phyloP scores from a whole-genome alignment of 1,284 basidiomycete genomes.

The Coniophora puteana region DNA sequence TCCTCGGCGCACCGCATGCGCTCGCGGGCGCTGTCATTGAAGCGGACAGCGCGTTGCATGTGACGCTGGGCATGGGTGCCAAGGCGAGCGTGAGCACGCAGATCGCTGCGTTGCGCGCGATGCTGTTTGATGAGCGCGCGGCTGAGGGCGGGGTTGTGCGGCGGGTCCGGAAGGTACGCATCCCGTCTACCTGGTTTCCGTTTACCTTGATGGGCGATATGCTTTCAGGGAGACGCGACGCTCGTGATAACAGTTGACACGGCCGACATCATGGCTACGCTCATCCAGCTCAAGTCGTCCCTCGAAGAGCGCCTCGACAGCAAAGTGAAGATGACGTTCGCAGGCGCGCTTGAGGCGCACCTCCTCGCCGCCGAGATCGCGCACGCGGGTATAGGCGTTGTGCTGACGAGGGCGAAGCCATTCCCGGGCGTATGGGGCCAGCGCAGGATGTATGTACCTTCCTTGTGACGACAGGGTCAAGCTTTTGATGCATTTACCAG shows the following conservation, averaged over 20 bases:
- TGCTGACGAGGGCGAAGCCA: slow-evolving; percentile 52
- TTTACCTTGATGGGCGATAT: not conserved
- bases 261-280: slow-evolving; percentile 75
- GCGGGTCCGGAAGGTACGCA: slow-evolving; percentile 59
- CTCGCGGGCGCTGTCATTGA: slow-evolving; percentile 71
- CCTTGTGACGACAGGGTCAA: no score
- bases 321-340: slow-evolving; percentile 59
- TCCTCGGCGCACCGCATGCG: slow-evolving; percentile 56
- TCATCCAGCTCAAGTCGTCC: slow-evolving; percentile 72
- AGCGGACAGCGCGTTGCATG: slow-evolving; percentile 68
- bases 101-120: slow-evolving; percentile 61
- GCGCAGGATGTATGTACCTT: slow-evolving; percentile 53
- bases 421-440: slow-evolving; percentile 70
- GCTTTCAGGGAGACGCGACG: slow-evolving; percentile 46
- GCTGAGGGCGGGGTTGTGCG: slow-evolving; percentile 49
- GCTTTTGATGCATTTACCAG: no score
- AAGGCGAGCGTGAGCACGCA: slow-evolving; percentile 65
- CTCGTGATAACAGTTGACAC: slow-evolving; percentile 66
- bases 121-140: slow-evolving; percentile 50
- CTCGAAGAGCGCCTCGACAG: slow-evolving; percentile 59
- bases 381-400: slow-evolving; percentile 64
- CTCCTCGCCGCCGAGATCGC: slow-evolving; percentile 74
- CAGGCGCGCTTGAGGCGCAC: slow-evolving; percentile 74
- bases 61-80: slow-evolving; percentile 45
- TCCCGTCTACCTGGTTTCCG: slow-evolving; percentile 6